Evolutionary conservation across 2,329 filamentous ascomycete genomes (phyloP), one percentile per base, ranked within the genome.

Genomic region (Ophiostoma novo-ulmi): DNA sequence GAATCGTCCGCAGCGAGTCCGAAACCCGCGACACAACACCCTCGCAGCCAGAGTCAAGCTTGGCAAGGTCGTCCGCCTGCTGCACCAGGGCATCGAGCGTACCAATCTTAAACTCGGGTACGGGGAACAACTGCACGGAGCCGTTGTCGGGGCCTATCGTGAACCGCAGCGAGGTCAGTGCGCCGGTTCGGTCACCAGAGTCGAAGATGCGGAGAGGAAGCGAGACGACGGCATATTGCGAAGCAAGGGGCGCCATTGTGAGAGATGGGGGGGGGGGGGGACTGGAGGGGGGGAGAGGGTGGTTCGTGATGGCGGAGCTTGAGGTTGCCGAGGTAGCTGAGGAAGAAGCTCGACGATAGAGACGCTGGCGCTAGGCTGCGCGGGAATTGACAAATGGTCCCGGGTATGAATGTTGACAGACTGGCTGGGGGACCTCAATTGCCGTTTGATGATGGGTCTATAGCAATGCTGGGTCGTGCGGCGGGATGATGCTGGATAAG

Each of bases 81-180:
- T 97, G 92, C 64, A 99, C 93, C 71, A 99, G 85, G 55, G 91
- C 93, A 82, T 99, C 95, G 52, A 99, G 86, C 0, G 95, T 97
- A 71, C 95, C 95, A 79, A 99, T 97, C 84, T 98, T 99, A 86
- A 99, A 97, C 74, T 93, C 90, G 26, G 95, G 95, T 74, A 98
- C 91, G 71, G 87, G 83, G 78, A 98, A 97, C 2, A 89, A 88
- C 69, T 88, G 83, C 65, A 93, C 90, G 69, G 86, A 88, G 78
- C 91, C 93, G 79, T 91, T 89, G 76, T 97, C 92, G 71, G 87
- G 82, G 68, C 87, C 84, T 70, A 97, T 85, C 61, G 89, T 92
- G 70, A 89, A 82, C 75, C 89, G 88, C 73, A 99, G 82, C 65
- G 92, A 87, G 67, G 88, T 86, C 75, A 97, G 84, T 74, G 94